Conservation (phyloP, 1,284 basidiomycete species). For the Cutaneotrichosporon curvatum region DNA sequence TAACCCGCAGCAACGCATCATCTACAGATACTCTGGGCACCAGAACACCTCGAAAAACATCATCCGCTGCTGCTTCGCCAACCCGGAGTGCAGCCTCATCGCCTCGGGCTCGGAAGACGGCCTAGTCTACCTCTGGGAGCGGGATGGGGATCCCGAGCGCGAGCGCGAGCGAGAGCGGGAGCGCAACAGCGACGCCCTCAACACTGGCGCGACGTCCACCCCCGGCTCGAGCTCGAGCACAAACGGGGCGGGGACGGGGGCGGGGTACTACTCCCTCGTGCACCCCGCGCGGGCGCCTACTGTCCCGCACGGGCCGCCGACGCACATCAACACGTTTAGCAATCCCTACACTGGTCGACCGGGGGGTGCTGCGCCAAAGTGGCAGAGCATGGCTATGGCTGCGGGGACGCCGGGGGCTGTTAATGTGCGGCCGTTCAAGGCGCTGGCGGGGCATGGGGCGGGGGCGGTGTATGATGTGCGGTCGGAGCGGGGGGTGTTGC, state of each 20-base stretch:
- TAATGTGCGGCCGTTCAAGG: conserved; percentile 28
- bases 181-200: too few species aligned
- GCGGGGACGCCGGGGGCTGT: neutral
- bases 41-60: conserved; percentile 52
- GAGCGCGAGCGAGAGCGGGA: too few species aligned
- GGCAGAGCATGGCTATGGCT: neutral
- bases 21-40: conserved; percentile 49
- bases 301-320: neutral
- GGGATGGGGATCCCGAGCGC: conserved; percentile 21
- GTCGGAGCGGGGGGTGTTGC: conserved; percentile 38
- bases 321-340: neutral
- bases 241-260: too few species aligned
- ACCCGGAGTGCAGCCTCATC: conserved; percentile 39
- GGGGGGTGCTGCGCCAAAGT: neutral
- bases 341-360: neutral
- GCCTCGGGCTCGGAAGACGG: conserved; percentile 48
- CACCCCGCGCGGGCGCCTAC: conserved; percentile 3
- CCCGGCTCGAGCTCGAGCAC: too few species aligned
- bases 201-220: too few species aligned
- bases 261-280: neutral
- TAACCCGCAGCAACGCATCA: conserved; percentile 37
- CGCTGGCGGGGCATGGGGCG: conserved; percentile 31
- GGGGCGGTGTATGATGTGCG: conserved; percentile 47
- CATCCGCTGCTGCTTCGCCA: conserved; percentile 47
- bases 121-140: conserved; percentile 40